A percentile compares a stretch with the other conserved stretches of the same genome.
These are phyloP conservation scores for Inosperma sp. DNA, from an alignment of 768 basidiomycete genomes.

Conservation along the genomic window DNA sequence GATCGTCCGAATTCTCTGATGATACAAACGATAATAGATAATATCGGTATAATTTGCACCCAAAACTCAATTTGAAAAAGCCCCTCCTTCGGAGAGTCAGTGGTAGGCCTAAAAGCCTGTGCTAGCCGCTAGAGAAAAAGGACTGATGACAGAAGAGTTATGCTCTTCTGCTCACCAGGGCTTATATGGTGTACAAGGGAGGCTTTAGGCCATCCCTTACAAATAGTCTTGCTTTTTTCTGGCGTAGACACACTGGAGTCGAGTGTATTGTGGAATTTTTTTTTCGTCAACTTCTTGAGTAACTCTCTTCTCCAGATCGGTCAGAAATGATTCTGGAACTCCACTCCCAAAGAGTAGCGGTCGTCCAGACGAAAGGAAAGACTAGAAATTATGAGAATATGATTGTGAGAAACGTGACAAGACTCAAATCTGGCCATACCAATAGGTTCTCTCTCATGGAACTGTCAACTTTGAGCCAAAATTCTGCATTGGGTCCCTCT, in stretches of 20 bases:
- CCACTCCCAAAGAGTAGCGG: slow-evolving; percentile 65
- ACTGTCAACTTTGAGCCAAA: slow-evolving; percentile 35
- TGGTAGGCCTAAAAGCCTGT: too few species aligned
- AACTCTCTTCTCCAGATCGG: slow-evolving; percentile 50
- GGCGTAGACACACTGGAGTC: slow-evolving; percentile 59
- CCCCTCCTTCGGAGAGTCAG: too few species aligned
- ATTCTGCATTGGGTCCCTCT: slow-evolving; percentile 38
- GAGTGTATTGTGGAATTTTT: slow-evolving; percentile 44
- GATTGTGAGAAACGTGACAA: background rate
- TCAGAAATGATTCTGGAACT: slow-evolving; percentile 47
- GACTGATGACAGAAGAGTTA: too few species aligned
- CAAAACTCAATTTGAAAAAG: too few species aligned
- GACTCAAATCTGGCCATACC: slow-evolving; percentile 30
- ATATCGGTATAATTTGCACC: too few species aligned
- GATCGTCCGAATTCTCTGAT: too few species aligned
- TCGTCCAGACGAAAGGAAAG: slow-evolving; percentile 61
- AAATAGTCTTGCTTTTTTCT: slow-evolving; percentile 36
- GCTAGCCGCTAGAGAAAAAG: too few species aligned
- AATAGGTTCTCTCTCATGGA: slow-evolving; percentile 56
- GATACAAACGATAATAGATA: too few species aligned
- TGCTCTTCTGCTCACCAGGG: too few species aligned
- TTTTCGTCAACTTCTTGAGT: slow-evolving; percentile 49
- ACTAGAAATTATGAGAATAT: slow-evolving; percentile 31
- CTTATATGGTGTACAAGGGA: too few species aligned
- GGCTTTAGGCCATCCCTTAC: too few species aligned